Evolutionary conservation across 176 grass and related monocot genomes (phyloP).

Genomic region (Musa schizocarpa): DNA sequence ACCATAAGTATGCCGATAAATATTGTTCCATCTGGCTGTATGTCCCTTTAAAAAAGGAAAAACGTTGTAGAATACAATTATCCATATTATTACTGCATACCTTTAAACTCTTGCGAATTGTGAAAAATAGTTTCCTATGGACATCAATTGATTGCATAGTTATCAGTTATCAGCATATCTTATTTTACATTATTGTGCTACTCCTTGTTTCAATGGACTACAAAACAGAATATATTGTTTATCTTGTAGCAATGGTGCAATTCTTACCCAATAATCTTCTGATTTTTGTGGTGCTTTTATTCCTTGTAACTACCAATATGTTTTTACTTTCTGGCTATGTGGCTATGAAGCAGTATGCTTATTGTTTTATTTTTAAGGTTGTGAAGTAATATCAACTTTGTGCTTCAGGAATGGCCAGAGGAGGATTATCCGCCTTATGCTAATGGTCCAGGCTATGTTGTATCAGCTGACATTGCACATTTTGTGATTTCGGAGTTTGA

Average conservation of each 20-base stretch:
- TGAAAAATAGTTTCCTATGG: neutral
- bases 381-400: neutral
- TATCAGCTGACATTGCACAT: slow-evolving; percentile 10
- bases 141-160: neutral
- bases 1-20: neutral
- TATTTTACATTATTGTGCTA: neutral
- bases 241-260: neutral
- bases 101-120: neutral
- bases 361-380: no score
- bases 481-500: slow-evolving; percentile 5
- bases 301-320: neutral
- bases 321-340: neutral
- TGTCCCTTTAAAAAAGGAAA: neutral
- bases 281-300: neutral
- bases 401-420: slow-evolving; percentile 12
- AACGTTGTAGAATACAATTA: neutral
- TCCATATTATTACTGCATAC: neutral
- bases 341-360: neutral
- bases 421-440: slow-evolving; percentile 14
- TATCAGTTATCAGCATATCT: neutral
- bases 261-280: neutral
- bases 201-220: neutral
- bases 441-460: slow-evolving; percentile 17
- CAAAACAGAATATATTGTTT: neutral
- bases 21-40: neutral